Evolutionary conservation across 108 stramenopile genomes (phyloP).

Genomic region (Cylindrotheca closterium): DNA sequence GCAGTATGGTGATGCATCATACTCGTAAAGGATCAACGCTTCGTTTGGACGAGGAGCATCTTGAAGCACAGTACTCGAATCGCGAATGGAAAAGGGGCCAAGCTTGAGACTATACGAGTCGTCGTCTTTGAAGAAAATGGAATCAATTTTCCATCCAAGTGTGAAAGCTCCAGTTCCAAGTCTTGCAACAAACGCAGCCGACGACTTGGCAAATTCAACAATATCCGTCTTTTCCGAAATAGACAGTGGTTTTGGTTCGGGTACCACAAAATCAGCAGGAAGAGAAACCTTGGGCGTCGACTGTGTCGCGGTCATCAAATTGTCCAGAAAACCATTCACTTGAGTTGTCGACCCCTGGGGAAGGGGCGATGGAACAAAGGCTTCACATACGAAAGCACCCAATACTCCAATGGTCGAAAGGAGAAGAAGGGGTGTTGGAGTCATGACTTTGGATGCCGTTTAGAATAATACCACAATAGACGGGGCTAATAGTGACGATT

Average conservation of each 20-base stretch:
- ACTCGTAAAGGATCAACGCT: conserved; percentile 87
- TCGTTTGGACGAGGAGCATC: conserved; percentile 44
- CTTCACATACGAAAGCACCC: no score
- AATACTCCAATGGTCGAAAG: no score
- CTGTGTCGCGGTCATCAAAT: conserved; percentile 13
- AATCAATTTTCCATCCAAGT: conserved; percentile 72
- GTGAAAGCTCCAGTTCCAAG: conserved; percentile 69
- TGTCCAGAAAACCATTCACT: conserved; percentile 24
- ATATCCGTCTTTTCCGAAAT: conserved; percentile 46
- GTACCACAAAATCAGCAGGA: conserved; percentile 52
- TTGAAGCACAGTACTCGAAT: conserved; percentile 63
- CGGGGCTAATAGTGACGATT: no score
- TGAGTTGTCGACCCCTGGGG: background rate
- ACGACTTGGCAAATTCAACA: conserved; percentile 25
- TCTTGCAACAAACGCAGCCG: conserved; percentile 52
- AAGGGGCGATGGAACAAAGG: no score
- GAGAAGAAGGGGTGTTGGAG: no score
- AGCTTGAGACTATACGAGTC: conserved; percentile 54
- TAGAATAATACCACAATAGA: no score
- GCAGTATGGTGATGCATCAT: conserved; percentile 84
- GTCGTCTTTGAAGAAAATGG: conserved; percentile 31
- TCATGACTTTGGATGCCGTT: no score
- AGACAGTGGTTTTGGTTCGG: conserved; percentile 63
- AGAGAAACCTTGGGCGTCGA: conserved; percentile 43
- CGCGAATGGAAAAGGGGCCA: conserved; percentile 62